Base-by-base conservation (phyloP, 2,329 filamentous ascomycete genomes). In the Sordariomycetes sp. region DNA sequence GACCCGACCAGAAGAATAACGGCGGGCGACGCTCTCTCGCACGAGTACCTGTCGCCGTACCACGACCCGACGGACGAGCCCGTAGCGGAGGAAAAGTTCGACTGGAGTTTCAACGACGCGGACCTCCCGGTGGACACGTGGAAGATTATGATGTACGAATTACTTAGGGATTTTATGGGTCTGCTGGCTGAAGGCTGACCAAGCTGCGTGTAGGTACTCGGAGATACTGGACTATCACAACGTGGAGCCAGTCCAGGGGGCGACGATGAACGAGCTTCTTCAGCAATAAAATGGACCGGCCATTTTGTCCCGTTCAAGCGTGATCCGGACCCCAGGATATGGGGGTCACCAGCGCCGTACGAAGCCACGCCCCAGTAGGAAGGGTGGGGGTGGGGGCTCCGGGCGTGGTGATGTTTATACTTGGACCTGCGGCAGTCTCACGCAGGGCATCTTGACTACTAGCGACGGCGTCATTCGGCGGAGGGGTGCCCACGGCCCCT, bases 191-290 rank as follows among this genome's bases (percentile, higher is more conserved):
- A 45, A n/a, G 39, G 39, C 39, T 45, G n/a, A 45, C 39, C 15
- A n/a, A n/a, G 39, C 6, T 7, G 39, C 17, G n/a, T 45, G 39
- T 68, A 96, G 91, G 90, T 97, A 97, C 78, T 96, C 91, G 56
- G 92, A 97, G 72, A 97, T 99, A 65, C 86, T 97, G 65, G 91
- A 97, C 72, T 97, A 96, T 74, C 94, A 97, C 75, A 96, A 97
- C 68, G 86, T 96, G 61, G 90, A 95, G 60, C 72, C 77, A 52
- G 67, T 67, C 8, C n/a, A 22, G 10, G 45, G 45, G 10, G n/a
- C 45, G 45, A 24, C 45, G 22, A 22, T 24, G 8, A 20, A 50
- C n/a, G 45, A 50, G 22, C 17, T 48, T 10, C 22, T 56, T 17
- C 28, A 42, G 25, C 58, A 57, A 53, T 32, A 54, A 55, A n/a